Evolutionary conservation across 2,329 filamentous ascomycete species (phyloP).

Genomic region (Pseudocercospora ulei): DNA sequence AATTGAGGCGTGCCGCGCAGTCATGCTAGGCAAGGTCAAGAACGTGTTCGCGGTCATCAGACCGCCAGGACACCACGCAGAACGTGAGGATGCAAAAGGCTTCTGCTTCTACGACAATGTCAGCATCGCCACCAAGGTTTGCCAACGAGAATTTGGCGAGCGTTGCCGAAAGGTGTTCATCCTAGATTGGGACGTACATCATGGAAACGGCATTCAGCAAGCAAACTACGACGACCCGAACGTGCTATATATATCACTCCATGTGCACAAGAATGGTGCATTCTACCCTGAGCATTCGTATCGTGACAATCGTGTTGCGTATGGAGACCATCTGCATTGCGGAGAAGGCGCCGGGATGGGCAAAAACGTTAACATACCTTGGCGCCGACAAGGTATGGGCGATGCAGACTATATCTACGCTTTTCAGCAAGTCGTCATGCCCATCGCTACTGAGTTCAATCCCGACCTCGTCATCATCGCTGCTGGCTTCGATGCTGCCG

Average conservation of each 20-base stretch:
- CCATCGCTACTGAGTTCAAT: slow-evolving; percentile 83
- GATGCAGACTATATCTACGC: slow-evolving; percentile 95
- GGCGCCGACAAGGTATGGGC: slow-evolving; percentile 67
- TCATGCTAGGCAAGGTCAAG: slow-evolving; percentile 71
- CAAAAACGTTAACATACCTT: slow-evolving; percentile 60
- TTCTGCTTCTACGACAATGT: slow-evolving; percentile 99
- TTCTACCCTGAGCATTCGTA: slow-evolving; percentile 68
- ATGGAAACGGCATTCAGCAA: slow-evolving; percentile 87
- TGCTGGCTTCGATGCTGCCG: slow-evolving; percentile 90
- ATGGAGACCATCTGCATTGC: slow-evolving; percentile 52
- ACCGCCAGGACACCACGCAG: slow-evolving; percentile 90
- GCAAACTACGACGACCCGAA: slow-evolving; percentile 94
- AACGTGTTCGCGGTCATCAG: slow-evolving; percentile 94
- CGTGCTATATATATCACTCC: slow-evolving; percentile 87
- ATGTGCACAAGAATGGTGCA: slow-evolving; percentile 70
- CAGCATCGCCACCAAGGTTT: slow-evolving; percentile 79
- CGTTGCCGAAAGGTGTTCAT: slow-evolving; percentile 79
- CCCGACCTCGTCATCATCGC: slow-evolving; percentile 93
- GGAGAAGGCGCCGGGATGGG: slow-evolving; percentile 50
- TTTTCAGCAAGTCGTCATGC: slow-evolving; percentile 94
- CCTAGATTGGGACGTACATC: slow-evolving; percentile 75
- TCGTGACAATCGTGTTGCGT: slow-evolving; percentile 46
- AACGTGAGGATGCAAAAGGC: slow-evolving; percentile 74
- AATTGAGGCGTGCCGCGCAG: slow-evolving; percentile 91
- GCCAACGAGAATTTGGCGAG: slow-evolving; percentile 69